Evolutionary conservation across 371 early-diverging fungal genomes (phyloP).

Genomic region (Mucor velutinosus): DNA sequence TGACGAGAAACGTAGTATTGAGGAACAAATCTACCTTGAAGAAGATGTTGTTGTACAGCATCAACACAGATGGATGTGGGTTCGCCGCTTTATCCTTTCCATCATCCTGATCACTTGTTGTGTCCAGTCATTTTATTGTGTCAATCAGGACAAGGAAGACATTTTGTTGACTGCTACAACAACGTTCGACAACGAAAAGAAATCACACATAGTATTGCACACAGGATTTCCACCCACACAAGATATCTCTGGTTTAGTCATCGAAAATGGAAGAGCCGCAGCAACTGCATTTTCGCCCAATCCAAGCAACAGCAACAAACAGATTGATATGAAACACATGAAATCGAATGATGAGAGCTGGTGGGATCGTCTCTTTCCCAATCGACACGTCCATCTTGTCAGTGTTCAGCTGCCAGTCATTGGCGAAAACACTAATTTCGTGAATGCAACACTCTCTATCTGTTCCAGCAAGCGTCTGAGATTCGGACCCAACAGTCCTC

Average conservation of each 20-base stretch:
- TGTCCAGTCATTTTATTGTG: background rate
- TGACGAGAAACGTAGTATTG: constrained; percentile 5
- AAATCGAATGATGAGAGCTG: constrained; percentile 27
- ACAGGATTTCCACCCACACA: constrained; percentile 40
- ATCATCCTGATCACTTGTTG: constrained; percentile 9
- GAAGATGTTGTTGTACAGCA: background rate
- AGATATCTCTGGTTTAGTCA: constrained; percentile 22
- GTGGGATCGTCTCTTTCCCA: constrained; percentile 45
- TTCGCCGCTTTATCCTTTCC: constrained; percentile 30
- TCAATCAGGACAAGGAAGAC: background rate
- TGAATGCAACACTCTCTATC: constrained; percentile 27
- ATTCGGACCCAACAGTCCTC: constrained; percentile 1
- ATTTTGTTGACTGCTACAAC: background rate
- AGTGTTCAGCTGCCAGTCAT: constrained; percentile 33
- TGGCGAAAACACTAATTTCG: constrained; percentile 3
- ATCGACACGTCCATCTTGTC: constrained; percentile 38
- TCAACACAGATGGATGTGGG: constrained; percentile 30
- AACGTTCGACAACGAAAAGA: background rate
- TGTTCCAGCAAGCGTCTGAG: constrained; percentile 21
- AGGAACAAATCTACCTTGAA: constrained; percentile 8
- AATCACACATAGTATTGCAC: constrained; percentile 30
- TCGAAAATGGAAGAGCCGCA: constrained; percentile 24
- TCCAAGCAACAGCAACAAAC: constrained; percentile 5
- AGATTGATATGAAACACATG: constrained; percentile 1
- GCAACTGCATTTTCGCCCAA: constrained; percentile 40